Evolutionary conservation across 495 filamentous ascomycete species (phyloP).

Genomic region (Physcia stellaris): DNA sequence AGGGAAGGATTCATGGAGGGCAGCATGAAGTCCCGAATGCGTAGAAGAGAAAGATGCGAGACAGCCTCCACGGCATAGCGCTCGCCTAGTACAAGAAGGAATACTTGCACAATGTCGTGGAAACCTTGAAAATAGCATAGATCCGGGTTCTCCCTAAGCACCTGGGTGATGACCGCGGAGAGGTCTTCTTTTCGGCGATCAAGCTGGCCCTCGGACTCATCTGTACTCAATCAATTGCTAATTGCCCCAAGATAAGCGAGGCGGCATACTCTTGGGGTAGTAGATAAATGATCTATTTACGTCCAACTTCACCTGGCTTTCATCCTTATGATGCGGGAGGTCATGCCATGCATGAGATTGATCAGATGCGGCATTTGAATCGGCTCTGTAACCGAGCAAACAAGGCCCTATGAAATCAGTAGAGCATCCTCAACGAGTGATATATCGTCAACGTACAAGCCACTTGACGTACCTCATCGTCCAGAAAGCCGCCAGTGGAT

Average conservation of each 20-base stretch:
- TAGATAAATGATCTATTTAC: slow-evolving; percentile 95
- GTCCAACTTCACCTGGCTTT: slow-evolving; percentile 79
- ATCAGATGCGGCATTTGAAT: slow-evolving; percentile 12
- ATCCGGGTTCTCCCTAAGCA: slow-evolving; percentile 68
- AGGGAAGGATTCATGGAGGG: slow-evolving; percentile 71
- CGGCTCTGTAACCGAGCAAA: slow-evolving; percentile 44
- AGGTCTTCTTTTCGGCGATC: slow-evolving; percentile 54
- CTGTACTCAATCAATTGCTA: slow-evolving; percentile 5
- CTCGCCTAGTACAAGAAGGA: slow-evolving; percentile 67
- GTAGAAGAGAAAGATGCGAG: slow-evolving; percentile 67
- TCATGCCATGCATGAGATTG: slow-evolving; percentile 31
- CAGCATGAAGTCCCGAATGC: slow-evolving; percentile 96
- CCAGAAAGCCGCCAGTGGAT: slow-evolving; percentile 60
- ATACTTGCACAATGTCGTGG: slow-evolving; percentile 96
- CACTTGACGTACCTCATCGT: slow-evolving; percentile 62
- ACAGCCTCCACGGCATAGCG: slow-evolving; percentile 43
- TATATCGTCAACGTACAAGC: slow-evolving; percentile 56
- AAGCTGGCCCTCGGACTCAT: slow-evolving; percentile 40
- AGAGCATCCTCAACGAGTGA: slow-evolving; percentile 3
- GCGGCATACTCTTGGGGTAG: slow-evolving; percentile 63
- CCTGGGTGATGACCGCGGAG: slow-evolving; percentile 57
- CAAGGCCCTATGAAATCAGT: slow-evolving; percentile 45
- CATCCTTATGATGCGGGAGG: slow-evolving; percentile 61
- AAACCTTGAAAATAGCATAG: slow-evolving; percentile 97
- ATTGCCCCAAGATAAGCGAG: not conserved